phyloP scores from a whole-genome alignment of 2,329 filamentous ascomycete species.

The Hypoxylon sp. region DNA sequence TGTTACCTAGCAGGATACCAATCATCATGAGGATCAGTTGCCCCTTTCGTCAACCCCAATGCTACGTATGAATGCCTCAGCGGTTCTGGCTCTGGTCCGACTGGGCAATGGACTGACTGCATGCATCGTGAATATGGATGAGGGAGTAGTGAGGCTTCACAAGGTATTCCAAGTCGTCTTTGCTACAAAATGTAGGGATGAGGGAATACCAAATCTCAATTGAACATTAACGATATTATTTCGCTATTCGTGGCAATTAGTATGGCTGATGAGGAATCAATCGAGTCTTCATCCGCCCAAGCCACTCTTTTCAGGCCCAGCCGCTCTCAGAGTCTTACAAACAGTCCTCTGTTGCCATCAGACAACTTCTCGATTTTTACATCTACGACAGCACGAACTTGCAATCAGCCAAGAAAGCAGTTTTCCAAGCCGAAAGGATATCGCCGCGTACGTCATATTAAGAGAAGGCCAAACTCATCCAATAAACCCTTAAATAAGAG shows the following conservation, averaged over 20 bases:
- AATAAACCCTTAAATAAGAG: background rate
- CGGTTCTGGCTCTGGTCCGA: conserved; percentile 9
- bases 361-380: background rate
- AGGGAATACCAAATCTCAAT: background rate
- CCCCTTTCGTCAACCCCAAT: conserved; percentile 6
- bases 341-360: too few relatives aligned
- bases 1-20: conserved; percentile 2
- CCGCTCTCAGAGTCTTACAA: conserved; percentile 6
- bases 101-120: conserved; percentile 11
- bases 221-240: background rate
- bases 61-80: too few relatives aligned
- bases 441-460: background rate
- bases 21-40: conserved; percentile 3
- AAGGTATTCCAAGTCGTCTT: too few relatives aligned
- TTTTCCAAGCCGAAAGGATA: background rate
- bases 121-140: too few relatives aligned
- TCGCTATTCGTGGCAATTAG: background rate
- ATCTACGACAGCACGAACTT: background rate
- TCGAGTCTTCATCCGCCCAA: conserved; percentile 5
- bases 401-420: background rate
- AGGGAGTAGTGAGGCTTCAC: too few relatives aligned
- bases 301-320: conserved; percentile 10
- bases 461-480: background rate
- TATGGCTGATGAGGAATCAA: conserved; percentile 7
- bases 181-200: background rate